phyloP scores from a whole-genome alignment of 164 flowering plant genomes.

The Protea cynaroides region DNA sequence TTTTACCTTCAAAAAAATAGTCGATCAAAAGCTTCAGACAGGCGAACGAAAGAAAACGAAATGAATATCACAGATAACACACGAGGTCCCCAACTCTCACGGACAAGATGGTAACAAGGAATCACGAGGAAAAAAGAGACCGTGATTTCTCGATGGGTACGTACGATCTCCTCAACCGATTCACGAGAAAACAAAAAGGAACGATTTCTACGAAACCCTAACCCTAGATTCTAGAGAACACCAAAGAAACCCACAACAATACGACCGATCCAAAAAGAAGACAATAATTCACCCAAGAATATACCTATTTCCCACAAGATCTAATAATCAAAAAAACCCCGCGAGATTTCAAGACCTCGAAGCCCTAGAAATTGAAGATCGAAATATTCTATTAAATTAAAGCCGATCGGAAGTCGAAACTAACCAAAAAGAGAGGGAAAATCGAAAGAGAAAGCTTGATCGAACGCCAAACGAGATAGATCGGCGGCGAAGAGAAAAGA shows the following conservation, averaged over 20 bases:
- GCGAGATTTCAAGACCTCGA: background rate
- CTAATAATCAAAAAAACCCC: constrained; percentile 4
- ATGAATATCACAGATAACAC: background rate
- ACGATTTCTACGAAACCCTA: constrained; percentile 21
- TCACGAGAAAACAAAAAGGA: constrained; percentile 10
- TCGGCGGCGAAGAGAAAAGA: constrained; percentile 4
- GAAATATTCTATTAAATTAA: constrained; percentile 6
- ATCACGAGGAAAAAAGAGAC: no score
- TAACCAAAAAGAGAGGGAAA: background rate
- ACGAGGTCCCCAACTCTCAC: background rate
- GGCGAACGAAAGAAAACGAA: background rate
- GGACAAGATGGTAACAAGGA: background rate
- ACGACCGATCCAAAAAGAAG: constrained; percentile 1
- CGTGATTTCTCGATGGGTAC: background rate
- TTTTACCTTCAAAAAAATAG: constrained; percentile 15
- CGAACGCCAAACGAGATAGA: constrained; percentile 3
- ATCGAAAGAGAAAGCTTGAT: background rate
- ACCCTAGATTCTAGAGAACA: constrained; percentile 20
- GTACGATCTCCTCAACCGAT: constrained; percentile 13
- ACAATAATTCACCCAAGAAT: background rate
- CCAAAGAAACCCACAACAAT: constrained; percentile 11
- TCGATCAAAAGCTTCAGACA: background rate
- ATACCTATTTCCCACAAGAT: constrained; percentile 7
- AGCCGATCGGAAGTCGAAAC: constrained; percentile 2
- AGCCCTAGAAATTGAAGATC: constrained; percentile 5